These are phyloP conservation scores for Boletus reticulatus DNA, from an alignment of 768 basidiomycete species.

Conservation along the genomic window DNA sequence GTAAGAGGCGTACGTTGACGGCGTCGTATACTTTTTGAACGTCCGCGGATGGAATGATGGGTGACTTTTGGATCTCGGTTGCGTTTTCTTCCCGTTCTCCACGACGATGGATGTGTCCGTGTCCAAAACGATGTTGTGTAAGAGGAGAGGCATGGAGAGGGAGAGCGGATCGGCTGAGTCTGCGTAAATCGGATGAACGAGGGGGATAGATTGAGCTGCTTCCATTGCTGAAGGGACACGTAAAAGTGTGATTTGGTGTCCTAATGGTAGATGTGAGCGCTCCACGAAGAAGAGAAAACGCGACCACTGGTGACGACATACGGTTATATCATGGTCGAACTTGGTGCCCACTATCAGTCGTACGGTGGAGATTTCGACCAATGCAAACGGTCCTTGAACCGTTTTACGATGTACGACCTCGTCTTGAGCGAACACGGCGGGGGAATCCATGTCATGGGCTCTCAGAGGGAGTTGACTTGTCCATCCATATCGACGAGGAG, in stretches of 20 bases:
- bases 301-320: slow-evolving; percentile 14
- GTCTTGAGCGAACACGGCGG: slow-evolving; percentile 7
- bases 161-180: slow-evolving; percentile 60
- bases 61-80: slow-evolving; percentile 3
- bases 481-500: no score
- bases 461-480: background rate
- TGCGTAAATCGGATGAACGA: slow-evolving; percentile 70
- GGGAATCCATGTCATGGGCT: slow-evolving; percentile 11
- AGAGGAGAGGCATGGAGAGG: slow-evolving; percentile 73
- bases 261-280: slow-evolving; percentile 33
- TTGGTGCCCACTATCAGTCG: slow-evolving; percentile 28
- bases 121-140: slow-evolving; percentile 66
- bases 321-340: slow-evolving; percentile 61
- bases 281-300: background rate
- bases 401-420: slow-evolving; percentile 40
- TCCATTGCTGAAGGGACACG: slow-evolving; percentile 68
- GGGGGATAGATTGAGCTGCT: slow-evolving; percentile 76
- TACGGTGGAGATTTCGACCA: background rate
- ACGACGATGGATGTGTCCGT: slow-evolving; percentile 28
- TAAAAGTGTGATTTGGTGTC: slow-evolving; percentile 81
- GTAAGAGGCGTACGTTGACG: no score
- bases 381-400: slow-evolving; percentile 45
- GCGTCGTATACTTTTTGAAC: slow-evolving; percentile 61
- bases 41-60: slow-evolving; percentile 6
- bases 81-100: slow-evolving; percentile 31